Evolutionary conservation across 345 rosid genomes (phyloP).

Genomic region (Sonneratia caseolaris): DNA sequence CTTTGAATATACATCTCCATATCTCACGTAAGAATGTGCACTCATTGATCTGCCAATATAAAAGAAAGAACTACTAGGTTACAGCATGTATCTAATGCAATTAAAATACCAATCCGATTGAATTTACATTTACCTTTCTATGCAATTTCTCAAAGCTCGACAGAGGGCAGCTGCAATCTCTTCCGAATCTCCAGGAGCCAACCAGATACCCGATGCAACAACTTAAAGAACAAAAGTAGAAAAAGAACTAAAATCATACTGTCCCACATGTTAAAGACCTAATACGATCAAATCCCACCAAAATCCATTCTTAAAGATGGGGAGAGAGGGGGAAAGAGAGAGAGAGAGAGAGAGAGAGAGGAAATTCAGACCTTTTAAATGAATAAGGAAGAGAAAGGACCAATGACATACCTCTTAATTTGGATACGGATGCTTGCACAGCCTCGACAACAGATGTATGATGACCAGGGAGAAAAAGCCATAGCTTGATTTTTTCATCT

Average conservation of each 20-base stretch:
- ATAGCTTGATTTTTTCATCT: slow-evolving; percentile 99
- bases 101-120: slow-evolving; percentile 8
- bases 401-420: slow-evolving; percentile 60
- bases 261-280: neutral
- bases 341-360: neutral
- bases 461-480: slow-evolving; percentile 94
- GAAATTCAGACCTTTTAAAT: neutral
- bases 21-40: slow-evolving; percentile 81
- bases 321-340: neutral
- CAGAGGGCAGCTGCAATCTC: slow-evolving; percentile 94
- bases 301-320: neutral
- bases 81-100: neutral
- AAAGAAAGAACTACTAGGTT: slow-evolving; percentile 12
- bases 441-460: slow-evolving; percentile 55
- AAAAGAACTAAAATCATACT: slow-evolving; percentile 3
- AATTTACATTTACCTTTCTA: slow-evolving; percentile 77
- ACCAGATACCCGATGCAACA: slow-evolving; percentile 92
- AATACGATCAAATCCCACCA: neutral
- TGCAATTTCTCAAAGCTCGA: slow-evolving; percentile 73
- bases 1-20: slow-evolving; percentile 88
- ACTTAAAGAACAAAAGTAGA: slow-evolving; percentile 33
- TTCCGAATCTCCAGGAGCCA: slow-evolving; percentile 97
- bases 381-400: neutral
- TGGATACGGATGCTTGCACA: slow-evolving; percentile 73
- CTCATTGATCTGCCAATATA: slow-evolving; percentile 47